A percentile compares a stretch with the other conserved stretches of the same genome.
Evolutionary conservation across 1,284 basidiomycete genomes (phyloP).

Genomic region (Marasmius fiardii): DNA sequence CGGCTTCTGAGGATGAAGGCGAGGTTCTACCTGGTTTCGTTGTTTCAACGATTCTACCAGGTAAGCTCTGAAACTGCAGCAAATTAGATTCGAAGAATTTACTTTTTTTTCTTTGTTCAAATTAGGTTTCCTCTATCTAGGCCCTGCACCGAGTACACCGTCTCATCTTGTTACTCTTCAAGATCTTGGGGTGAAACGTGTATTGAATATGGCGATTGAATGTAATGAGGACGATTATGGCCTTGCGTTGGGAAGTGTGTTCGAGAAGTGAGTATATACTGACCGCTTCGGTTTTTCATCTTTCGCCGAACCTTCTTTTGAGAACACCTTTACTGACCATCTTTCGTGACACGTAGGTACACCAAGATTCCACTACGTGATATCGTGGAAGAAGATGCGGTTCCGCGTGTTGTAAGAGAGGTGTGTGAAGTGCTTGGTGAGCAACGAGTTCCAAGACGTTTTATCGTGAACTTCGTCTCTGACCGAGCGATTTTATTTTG

Average conservation of each 20-base stretch:
- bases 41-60: constrained; percentile 86
- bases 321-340: not conserved
- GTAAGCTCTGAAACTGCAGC: too few species aligned
- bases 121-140: constrained; percentile 36
- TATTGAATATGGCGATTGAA: constrained; percentile 90
- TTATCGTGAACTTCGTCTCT: not conserved
- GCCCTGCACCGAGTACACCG: constrained; percentile 77
- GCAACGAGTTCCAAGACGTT: constrained; percentile 25
- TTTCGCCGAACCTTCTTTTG: too few species aligned
- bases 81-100: too few species aligned
- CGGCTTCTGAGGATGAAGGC: constrained; percentile 45
- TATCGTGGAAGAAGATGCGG: constrained; percentile 90
- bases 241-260: constrained; percentile 59
- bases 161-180: constrained; percentile 76
- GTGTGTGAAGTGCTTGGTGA: constrained; percentile 85
- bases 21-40: constrained; percentile 62
- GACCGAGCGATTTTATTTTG: not conserved
- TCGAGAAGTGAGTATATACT: constrained; percentile 64
- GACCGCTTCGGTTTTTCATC: not conserved
- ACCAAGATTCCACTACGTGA: constrained; percentile 89
- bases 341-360: not conserved
- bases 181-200: constrained; percentile 78
- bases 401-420: constrained; percentile 78
- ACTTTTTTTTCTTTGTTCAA: not conserved
- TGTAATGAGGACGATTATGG: constrained; percentile 80